Evolutionary conservation across 176 grass and related monocot species (phyloP), one percentile per base, ranked within the genome.

Genomic region (Cocos nucifera): DNA sequence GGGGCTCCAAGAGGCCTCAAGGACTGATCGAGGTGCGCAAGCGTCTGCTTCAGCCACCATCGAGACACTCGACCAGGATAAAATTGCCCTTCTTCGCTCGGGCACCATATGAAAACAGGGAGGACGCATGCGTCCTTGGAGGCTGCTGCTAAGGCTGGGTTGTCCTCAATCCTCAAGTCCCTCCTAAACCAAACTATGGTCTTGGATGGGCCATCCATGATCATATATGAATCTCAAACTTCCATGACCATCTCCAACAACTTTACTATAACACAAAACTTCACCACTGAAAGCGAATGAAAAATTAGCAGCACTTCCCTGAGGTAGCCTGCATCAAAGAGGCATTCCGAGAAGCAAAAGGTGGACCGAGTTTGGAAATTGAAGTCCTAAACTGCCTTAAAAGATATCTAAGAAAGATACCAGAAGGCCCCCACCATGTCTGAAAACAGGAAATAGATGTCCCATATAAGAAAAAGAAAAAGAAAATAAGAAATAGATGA

Each of bases 41-140:
- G 83, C 20, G 90, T 90, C 67, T 90, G 79, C 80, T 95, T 95
- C 24, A 95, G 75, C 90, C 90, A 95, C 90, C 90, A 95, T 29
- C 90, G 68, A 29, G 90, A 95, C 74, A 78, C 76, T 17, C 90
- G 77, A 0, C 90, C 90, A 17, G 90, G 86, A 50, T 79, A 87
- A 57, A 87, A 95, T 64, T 81, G 79, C 3, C 67, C 86, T 19
- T 90, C 83, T 27, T 95, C 90, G 32, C 61, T 68, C 0, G 86
- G 83, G 18, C 86, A 95, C 90, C 90, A 95, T 65, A 90, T 79
- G 64, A 90, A 95, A 75, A 95, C 74, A 12, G 86, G 90, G 76
- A 95, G 70, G 20, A 87, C 74, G 6, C 59, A 69, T 20, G 79
- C 86, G 3, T 81, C 80, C 75, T 61, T 90, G 0, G 68, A 77